Conservation (phyloP, 257 asterid species). For the Lycium ferocissimum region DNA sequence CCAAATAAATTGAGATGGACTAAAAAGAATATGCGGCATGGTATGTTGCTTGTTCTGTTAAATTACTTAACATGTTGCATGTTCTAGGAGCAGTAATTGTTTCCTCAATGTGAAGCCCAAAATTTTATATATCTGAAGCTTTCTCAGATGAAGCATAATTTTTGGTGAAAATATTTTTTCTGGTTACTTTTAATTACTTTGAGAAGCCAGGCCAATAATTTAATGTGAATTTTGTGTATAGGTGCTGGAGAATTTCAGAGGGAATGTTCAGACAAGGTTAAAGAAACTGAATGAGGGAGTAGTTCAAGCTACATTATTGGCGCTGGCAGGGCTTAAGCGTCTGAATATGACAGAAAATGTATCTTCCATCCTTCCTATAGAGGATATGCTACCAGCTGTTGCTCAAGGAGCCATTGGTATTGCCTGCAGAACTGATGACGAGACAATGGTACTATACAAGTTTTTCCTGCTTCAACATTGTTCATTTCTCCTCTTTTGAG, state of each 20-base stretch:
- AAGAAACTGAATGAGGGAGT: constrained; percentile 88
- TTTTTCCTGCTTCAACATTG: background rate
- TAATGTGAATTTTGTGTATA: constrained; percentile 52
- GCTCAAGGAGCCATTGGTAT: constrained; percentile 99
- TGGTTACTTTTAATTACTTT: background rate
- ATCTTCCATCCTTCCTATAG: constrained; percentile 73
- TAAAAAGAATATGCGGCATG: too few species aligned
- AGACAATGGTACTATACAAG: constrained; percentile 66
- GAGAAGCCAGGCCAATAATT: constrained; percentile 40
- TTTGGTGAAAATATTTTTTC: background rate
- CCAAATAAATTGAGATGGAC: background rate
- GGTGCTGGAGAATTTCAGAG: constrained; percentile 94
- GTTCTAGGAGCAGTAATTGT: background rate
- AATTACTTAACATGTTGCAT: background rate
- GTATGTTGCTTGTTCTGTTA: background rate
- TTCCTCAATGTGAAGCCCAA: background rate
- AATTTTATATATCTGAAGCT: background rate
- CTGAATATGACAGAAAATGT: constrained; percentile 83
- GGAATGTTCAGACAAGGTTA: constrained; percentile 93
- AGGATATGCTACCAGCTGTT: constrained; percentile 99
- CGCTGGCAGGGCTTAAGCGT: constrained; percentile 93
- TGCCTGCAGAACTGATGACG: constrained; percentile 85
- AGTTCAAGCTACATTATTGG: constrained; percentile 90
- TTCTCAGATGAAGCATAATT: background rate
- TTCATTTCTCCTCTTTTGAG: constrained; percentile 14